phyloP scores from a whole-genome alignment of 208 protist genomes.

The Plasmodiophora brassicae region DNA sequence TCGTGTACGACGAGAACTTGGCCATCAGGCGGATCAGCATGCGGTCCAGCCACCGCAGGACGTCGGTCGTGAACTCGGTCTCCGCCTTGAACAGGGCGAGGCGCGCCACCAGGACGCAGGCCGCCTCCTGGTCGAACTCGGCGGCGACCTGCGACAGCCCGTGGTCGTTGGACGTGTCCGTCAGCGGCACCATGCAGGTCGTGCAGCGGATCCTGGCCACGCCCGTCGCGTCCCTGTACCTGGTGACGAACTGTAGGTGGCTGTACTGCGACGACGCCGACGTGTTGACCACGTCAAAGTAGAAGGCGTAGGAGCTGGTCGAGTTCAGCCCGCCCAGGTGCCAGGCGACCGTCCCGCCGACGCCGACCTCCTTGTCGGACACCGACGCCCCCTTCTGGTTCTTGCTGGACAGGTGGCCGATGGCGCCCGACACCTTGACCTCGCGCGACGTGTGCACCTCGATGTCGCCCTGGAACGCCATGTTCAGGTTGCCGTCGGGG shows the following conservation, averaged over 20 bases:
- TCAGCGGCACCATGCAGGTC: conserved; percentile 42
- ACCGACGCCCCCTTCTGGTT: conserved; percentile 75
- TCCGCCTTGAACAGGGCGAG: conserved; percentile 89
- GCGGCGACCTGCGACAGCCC: conserved; percentile 41
- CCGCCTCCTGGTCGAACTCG: conserved; percentile 93
- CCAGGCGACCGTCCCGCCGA: conserved; percentile 94
- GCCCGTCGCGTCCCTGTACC: conserved; percentile 77
- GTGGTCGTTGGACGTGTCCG: not conserved
- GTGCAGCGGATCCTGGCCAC: conserved; percentile 63
- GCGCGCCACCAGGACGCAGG: conserved; percentile 91
- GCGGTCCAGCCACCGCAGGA: conserved; percentile 96
- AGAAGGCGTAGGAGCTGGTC: conserved; percentile 85
- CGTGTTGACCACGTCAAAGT: conserved; percentile 84
- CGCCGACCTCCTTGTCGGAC: conserved; percentile 80
- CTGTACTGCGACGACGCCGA: conserved; percentile 52
- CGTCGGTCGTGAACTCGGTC: conserved; percentile 86
- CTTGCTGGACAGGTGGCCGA: conserved; percentile 80
- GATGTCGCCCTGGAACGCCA: conserved; percentile 87
- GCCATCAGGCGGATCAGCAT: conserved; percentile 92
- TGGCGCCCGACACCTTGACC: conserved; percentile 81
- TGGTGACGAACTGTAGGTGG: conserved; percentile 75
- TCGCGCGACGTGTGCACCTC: conserved; percentile 87
- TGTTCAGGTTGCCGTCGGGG: conserved; percentile 70
- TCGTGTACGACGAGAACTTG: conserved; percentile 76
- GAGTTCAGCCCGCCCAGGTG: conserved; percentile 83